These are phyloP conservation scores for Clitopilus hobsonii DNA, from an alignment of 768 basidiomycete genomes.

Conservation along the genomic window DNA sequence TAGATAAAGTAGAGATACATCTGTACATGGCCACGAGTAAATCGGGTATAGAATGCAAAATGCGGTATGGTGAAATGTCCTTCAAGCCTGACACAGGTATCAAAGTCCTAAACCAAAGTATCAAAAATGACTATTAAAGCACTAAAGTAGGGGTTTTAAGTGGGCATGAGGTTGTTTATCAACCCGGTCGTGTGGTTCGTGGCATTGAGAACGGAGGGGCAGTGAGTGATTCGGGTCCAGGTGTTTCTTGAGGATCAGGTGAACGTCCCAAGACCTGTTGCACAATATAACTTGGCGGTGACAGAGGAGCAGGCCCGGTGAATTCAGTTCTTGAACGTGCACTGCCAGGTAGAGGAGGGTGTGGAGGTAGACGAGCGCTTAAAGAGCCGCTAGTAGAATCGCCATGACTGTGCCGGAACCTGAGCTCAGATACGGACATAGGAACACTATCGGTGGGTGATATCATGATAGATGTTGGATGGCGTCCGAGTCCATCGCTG, in stretches of 20 bases:
- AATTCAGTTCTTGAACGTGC: not conserved
- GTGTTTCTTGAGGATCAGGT: constrained; percentile 8
- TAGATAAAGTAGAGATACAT: too few species aligned
- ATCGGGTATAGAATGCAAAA: not conserved
- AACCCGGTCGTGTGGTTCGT: not conserved
- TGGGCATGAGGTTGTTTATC: not conserved
- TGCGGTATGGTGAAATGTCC: too few species aligned
- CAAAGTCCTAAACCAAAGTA: not conserved
- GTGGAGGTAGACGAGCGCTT: constrained; percentile 33
- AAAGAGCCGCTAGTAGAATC: constrained; percentile 20
- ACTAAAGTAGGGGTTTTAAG: not conserved
- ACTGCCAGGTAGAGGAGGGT: constrained; percentile 30
- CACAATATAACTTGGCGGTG: constrained; percentile 15
- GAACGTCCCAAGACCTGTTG: constrained; percentile 26
- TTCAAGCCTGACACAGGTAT: not conserved
- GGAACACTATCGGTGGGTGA: constrained; percentile 58
- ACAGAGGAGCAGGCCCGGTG: constrained; percentile 7
- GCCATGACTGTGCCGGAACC: constrained; percentile 45
- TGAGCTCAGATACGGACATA: constrained; percentile 48
- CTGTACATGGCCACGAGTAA: too few species aligned
- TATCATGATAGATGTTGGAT: constrained; percentile 20
- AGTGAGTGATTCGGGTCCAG: constrained; percentile 1
- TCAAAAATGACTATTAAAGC: not conserved
- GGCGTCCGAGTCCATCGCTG: constrained; percentile 10
- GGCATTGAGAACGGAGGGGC: constrained; percentile 4